Base-by-base conservation (phyloP, 2,329 filamentous ascomycete genomes). In the Exophiala sp. region DNA sequence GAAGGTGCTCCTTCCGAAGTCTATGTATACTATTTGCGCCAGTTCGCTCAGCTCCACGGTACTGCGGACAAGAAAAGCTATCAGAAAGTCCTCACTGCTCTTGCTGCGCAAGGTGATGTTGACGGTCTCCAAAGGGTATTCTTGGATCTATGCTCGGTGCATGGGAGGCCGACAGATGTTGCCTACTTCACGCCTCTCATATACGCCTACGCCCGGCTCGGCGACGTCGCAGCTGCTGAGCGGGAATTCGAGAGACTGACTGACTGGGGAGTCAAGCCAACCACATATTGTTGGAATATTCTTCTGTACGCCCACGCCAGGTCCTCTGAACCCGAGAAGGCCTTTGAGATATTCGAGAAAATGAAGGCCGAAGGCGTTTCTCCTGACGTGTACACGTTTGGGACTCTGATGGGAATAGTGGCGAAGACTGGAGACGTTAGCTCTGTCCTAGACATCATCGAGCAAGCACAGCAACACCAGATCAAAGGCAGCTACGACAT, bases 341-440 rank as follows among this genome's bases (percentile, higher is more conserved):
- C 83, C 10, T 70, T 87, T 49, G 64, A 72, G 5, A 74, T 76
- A 42, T 89, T 94, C 60, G 74, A 81, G 14, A 68, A 75, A 8
- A 75, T 93, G 64, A 51, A 77, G 2, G 56, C 73, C 58, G 60
- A 65, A 54, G 61, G 70, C 53, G 24, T 80, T 2, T 61, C 66
- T 18, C 83, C 86, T 0, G 79, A 87, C 64, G 62, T 69, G 0
- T 75, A 79, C 59, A 86, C 83, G 0, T 88, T 88, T 60, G 80
- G 78, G 2, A 85, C 83, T 3, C 69, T 95, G 55, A 86, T 95
- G 78, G 76, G 80, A 19, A 74, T 94, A 60, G 80, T 80, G 43
- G 82, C 83, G 13, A 74, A 74, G 11, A 77, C 80, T 58, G 89
- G 90, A 18, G 89, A 96, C 63, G 68, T 90, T 1, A 78, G 83